phyloP scores from a whole-genome alignment of 441 rosid genomes.

The Syzygium syzygioides region DNA sequence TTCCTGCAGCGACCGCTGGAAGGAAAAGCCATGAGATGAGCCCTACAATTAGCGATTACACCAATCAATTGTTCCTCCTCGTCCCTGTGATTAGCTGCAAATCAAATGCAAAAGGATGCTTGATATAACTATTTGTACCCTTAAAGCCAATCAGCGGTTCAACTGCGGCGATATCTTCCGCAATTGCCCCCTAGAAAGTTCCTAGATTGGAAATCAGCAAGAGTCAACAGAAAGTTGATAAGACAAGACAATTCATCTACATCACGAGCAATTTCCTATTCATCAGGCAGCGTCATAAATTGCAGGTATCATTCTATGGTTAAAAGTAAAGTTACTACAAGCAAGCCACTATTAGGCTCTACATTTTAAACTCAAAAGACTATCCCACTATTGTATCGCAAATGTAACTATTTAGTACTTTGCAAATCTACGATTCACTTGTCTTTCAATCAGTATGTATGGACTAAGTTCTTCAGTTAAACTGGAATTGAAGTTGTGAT shows the following conservation, averaged over 20 bases:
- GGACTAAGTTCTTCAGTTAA: neutral
- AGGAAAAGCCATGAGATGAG: conserved; percentile 79
- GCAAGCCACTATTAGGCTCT: neutral
- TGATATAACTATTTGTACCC: conserved; percentile 24
- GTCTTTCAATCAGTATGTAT: neutral
- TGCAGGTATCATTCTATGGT: neutral
- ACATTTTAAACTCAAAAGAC: neutral
- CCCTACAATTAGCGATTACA: conserved; percentile 28
- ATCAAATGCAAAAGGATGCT: neutral
- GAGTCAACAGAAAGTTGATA: neutral
- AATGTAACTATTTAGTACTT: neutral
- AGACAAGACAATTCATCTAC: neutral
- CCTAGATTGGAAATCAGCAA: conserved; percentile 24
- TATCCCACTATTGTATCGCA: neutral
- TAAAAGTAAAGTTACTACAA: neutral
- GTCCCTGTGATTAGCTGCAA: conserved; percentile 22
- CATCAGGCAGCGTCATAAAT: neutral
- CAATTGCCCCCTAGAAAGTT: conserved; percentile 69
- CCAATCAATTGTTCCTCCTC: neutral
- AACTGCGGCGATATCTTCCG: conserved; percentile 47
- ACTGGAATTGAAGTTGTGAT: neutral
- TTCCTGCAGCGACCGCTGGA: conserved; percentile 65
- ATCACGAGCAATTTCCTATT: neutral
- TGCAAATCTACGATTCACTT: too few species aligned
- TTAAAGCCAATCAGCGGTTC: conserved; percentile 83